Conservation (phyloP, 768 basidiomycete genomes). For the Mycena chlorophos region DNA sequence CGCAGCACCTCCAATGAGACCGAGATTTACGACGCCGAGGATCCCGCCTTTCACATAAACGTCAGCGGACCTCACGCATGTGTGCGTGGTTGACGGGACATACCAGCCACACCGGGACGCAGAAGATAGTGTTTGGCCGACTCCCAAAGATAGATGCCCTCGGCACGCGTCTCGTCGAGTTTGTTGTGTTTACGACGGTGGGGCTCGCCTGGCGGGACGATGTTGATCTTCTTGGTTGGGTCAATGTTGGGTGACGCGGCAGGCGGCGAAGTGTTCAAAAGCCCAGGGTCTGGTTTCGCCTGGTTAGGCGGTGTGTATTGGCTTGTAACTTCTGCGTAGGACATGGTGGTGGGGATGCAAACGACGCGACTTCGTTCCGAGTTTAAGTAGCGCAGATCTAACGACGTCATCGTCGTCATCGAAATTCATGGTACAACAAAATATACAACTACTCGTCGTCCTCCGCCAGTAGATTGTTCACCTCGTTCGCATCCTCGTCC, state of each 20-base stretch:
- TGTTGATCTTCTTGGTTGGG: slow-evolving; percentile 53
- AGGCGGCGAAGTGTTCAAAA: slow-evolving; percentile 55
- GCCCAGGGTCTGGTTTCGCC: slow-evolving; percentile 65
- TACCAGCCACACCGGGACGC: slow-evolving; percentile 59
- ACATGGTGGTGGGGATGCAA: slow-evolving; percentile 45
- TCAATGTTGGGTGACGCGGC: slow-evolving; percentile 42
- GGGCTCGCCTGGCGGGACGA: slow-evolving; percentile 54
- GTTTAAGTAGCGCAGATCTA: neutral
- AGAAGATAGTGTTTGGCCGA: slow-evolving; percentile 54
- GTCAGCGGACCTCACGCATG: too few relatives aligned
- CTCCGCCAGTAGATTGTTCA: slow-evolving; percentile 45
- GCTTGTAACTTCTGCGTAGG: slow-evolving; percentile 69
- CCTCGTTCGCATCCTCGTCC: slow-evolving; percentile 57
- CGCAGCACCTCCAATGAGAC: slow-evolving; percentile 60
- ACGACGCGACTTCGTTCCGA: neutral
- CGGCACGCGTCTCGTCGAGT: slow-evolving; percentile 46
- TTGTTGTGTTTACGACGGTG: slow-evolving; percentile 38
- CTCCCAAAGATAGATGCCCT: slow-evolving; percentile 55
- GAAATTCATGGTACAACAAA: neutral
- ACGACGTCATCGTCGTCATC: neutral
- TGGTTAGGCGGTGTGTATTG: slow-evolving; percentile 56
- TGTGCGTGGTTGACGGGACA: neutral
- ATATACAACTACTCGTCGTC: slow-evolving; percentile 12
- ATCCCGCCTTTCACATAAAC: slow-evolving; percentile 52
- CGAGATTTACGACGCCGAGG: slow-evolving; percentile 73